Evolutionary conservation across 192 early-diverging fungal species (phyloP).

Genomic region (Paraglomus brasilianum): DNA sequence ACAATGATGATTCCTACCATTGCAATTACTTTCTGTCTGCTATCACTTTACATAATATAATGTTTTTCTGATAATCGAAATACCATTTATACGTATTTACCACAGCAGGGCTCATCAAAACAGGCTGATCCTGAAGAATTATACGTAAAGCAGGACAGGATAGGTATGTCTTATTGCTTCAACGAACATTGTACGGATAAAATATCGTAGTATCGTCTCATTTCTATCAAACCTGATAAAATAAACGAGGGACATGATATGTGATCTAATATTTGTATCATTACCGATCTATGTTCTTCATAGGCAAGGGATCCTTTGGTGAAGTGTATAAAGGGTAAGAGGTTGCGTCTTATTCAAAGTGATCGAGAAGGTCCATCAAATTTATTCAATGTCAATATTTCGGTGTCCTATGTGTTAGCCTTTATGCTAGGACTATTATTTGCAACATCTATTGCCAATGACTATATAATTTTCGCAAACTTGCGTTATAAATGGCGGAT

Average conservation of each 20-base stretch:
- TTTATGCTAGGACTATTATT: neutral
- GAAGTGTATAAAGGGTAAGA: slow-evolving; percentile 81
- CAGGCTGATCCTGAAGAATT: slow-evolving; percentile 62
- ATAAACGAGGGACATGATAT: neutral
- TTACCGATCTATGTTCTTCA: neutral
- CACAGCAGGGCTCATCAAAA: slow-evolving; percentile 37
- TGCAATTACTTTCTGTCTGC: too few relatives aligned
- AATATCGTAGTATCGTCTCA: neutral
- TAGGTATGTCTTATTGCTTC: slow-evolving; percentile 47
- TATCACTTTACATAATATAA: too few relatives aligned
- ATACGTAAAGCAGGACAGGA: slow-evolving; percentile 66
- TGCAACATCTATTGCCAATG: neutral
- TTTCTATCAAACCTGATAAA: neutral
- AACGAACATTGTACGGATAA: neutral
- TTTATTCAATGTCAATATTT: neutral
- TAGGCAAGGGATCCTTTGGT: slow-evolving; percentile 77
- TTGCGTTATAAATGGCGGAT: neutral
- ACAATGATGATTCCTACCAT: too few relatives aligned
- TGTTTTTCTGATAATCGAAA: too few relatives aligned
- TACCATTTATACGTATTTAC: too few relatives aligned
- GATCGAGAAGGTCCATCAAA: neutral
- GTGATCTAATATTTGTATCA: neutral
- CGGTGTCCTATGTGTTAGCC: neutral
- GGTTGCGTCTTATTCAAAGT: slow-evolving; percentile 4
- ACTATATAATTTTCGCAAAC: neutral